Evolutionary conservation across 2,329 filamentous ascomycete species (phyloP).

Genomic region (Talaromyces sp.): DNA sequence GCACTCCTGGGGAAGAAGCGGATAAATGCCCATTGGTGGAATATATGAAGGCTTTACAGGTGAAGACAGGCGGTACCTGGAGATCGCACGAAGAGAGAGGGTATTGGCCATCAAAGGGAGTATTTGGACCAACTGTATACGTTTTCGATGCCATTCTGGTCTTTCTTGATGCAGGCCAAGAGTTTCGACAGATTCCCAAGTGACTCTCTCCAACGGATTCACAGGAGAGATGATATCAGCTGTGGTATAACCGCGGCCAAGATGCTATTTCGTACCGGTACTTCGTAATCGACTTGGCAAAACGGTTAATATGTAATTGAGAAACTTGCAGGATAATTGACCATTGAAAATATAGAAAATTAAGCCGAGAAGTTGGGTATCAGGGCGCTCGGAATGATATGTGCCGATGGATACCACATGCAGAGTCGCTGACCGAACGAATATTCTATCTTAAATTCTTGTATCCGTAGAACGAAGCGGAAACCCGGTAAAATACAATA

Average conservation of each 20-base stretch:
- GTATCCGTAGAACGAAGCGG: background rate
- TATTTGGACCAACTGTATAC: background rate
- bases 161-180: background rate
- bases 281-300: background rate
- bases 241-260: background rate
- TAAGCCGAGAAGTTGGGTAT: background rate
- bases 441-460: background rate
- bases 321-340: background rate
- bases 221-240: background rate
- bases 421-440: background rate
- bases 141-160: background rate
- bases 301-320: background rate
- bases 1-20: background rate
- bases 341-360: background rate
- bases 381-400: background rate
- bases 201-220: background rate
- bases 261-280: too few relatives aligned
- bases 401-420: background rate
- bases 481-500: background rate
- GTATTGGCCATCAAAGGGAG: background rate
- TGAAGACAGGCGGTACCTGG: background rate
- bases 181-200: background rate
- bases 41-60: background rate
- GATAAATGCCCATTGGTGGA: background rate
- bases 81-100: background rate